Evolutionary conservation across 345 rosid species (phyloP), one percentile per base, ranked within the genome.

Genomic region (Trapa bicornis): DNA sequence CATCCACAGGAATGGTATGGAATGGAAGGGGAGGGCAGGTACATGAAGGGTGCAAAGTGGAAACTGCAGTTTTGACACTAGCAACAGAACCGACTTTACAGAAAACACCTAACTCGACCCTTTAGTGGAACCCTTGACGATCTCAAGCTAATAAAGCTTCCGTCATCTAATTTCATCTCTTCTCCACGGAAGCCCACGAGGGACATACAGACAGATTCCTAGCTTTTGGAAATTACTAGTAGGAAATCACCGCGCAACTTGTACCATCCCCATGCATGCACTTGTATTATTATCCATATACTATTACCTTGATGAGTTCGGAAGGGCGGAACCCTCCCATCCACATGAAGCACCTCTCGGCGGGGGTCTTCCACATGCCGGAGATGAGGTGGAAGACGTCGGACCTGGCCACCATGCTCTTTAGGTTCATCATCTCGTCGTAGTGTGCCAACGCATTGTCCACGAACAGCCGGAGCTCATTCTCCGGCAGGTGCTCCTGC

Each of bases 261-360:
- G 48, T 13, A 4, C 48, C 48, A 7, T 45, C 48, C 11, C 48
- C 48, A 7, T 45, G 48, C 48, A 45, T 45, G 48, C 48, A 11
- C 2, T 45, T 45, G 48, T 13, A 0, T 7, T 45, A 0, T 13
- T 3, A 45, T 45, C 48, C 2, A 45, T 5, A 45, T 45, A 45
- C 11, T 13, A 45, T 6, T 80, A 91, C 99, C 97, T 86, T 95
- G 79, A 95, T 85, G 83, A 95, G 85, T 72, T 91, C 96, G 29
- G 97, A 95, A 12, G 99, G 99, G 9, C 96, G 93, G 70, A 87
- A 95, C 47, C 89, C 99, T 2, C 97, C 99, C 82, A 95, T 72
- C 99, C 99, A 95, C 91, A 89, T 74, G 85, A 89, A 95, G 78
- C 97, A 95, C n/a, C 99, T 83, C 68, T 95, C 99, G 4, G 96